phyloP scores from a whole-genome alignment of 2,329 filamentous ascomycete species.

The Lachnellula suecica region DNA sequence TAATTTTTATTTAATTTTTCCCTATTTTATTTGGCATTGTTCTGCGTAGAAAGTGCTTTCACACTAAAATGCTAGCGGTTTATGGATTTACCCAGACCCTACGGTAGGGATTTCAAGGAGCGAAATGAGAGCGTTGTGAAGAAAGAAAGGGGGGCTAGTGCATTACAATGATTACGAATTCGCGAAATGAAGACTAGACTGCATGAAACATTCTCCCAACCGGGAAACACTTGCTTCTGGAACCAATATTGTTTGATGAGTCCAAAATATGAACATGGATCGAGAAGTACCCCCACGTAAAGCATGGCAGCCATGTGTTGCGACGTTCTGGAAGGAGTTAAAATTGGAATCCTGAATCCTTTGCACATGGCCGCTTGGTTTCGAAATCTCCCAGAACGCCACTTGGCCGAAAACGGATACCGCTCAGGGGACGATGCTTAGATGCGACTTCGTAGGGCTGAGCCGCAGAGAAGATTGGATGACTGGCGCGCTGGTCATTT shows the following conservation, averaged over 20 bases:
- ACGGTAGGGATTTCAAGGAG: not conserved
- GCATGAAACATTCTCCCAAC: no score
- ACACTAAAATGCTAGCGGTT: no score
- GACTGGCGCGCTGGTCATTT: no score
- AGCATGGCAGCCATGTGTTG: not conserved
- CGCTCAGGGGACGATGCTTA: not conserved
- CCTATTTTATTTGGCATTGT: no score
- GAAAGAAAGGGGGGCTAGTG: not conserved
- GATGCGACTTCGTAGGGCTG: not conserved
- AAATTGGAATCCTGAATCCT: not conserved
- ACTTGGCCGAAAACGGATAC: not conserved
- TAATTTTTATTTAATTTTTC: no score
- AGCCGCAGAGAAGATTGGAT: not conserved
- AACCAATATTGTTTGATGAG: not conserved
- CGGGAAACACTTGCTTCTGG: not conserved
- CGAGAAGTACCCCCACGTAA: not conserved
- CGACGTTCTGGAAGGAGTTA: not conserved
- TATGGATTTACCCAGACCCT: no score
- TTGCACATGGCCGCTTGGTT: not conserved
- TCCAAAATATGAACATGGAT: not conserved
- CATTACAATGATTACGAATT: not conserved
- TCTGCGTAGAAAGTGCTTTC: no score
- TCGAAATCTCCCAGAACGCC: not conserved
- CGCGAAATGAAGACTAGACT: no score
- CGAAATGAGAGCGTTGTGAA: not conserved